Evolutionary conservation across 306 rosid genomes (phyloP), one percentile per base, ranked within the genome.

Genomic region (Senna tora): DNA sequence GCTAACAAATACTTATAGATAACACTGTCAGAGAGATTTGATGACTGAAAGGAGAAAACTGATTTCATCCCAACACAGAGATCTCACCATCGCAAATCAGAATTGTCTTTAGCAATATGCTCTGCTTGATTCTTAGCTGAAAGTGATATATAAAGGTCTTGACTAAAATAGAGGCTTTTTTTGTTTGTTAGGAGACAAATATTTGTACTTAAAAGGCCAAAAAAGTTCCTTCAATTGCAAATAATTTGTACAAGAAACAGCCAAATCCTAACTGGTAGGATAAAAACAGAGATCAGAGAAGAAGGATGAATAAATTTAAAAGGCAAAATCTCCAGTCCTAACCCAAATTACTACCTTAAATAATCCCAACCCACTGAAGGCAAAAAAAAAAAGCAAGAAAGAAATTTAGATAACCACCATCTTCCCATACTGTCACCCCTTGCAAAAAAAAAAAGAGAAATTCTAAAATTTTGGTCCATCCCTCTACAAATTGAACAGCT

Each of bases 181-280:
- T 52, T 11, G 0, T 17, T 8, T 17, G n/a, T 21, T 15, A 55
- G 4, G 39, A 10, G 56, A 16, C 3, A 21, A 14, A 15, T 7
- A 13, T 42, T 6, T 13, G 30, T 46, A 63, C 34, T 12, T 1
- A 42, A 64, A 43, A 65, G 28, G 72, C 25, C 53, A 65, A 65
- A n/a, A 33, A 67, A 72, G 58, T 60, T 55, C 45, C 79, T 65
- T 77, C 72, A 72, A 72, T 71, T 45, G 80, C 90, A 79, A 77
- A 77, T 76, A 75, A 69, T 86, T 87, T 87, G 80, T 87, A 83
- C 92, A 87, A 30, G 51, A 72, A 82, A 79, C 77, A 81, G 72
- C 80, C 70, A 84, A 77, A 84, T 67, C 75, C 77, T 62, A 53
- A 67, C 20, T 58, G 34, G 65, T 52, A 57, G 50, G 13, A 72